Conservation (phyloP, 2,329 filamentous ascomycete species). For the Aspergillus alliaceus region DNA sequence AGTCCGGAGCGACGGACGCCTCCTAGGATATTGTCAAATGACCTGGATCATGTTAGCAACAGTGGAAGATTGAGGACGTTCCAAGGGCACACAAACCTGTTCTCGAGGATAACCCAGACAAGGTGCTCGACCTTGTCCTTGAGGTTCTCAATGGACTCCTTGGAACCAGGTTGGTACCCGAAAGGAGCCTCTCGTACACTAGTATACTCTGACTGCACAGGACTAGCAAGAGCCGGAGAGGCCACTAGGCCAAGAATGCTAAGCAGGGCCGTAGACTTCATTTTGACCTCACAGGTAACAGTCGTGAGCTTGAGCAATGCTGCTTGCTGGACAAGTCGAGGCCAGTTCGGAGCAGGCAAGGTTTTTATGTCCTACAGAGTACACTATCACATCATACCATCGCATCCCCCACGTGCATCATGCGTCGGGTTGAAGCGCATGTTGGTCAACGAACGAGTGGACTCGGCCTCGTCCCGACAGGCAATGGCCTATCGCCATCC, state of each 20-base stretch:
- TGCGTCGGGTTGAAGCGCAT: neutral
- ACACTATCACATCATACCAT: neutral
- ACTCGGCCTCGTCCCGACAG: neutral
- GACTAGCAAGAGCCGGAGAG: neutral
- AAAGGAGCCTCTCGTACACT: neutral
- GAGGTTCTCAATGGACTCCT: constrained; percentile 31
- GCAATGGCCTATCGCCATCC: neutral
- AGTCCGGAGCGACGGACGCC: constrained; percentile 40
- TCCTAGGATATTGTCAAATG: constrained; percentile 47
- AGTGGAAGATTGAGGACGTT: no score
- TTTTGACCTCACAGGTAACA: neutral
- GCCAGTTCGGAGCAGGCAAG: neutral
- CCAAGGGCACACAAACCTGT: constrained; percentile 14
- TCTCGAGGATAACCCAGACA: constrained; percentile 40
- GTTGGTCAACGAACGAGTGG: neutral
- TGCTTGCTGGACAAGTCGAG: neutral
- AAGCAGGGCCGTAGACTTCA: neutral
- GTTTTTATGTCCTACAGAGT: neutral
- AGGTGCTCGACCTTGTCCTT: constrained; percentile 37
- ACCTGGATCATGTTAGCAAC: constrained; percentile 15
- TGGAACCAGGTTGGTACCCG: constrained; percentile 28
- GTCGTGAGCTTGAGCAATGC: neutral
- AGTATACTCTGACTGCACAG: neutral
- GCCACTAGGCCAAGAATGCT: neutral
- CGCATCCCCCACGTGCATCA: neutral